These are phyloP conservation scores for Cercospora berteroae DNA, from an alignment of 2,329 filamentous ascomycete genomes.

Conservation along the genomic window DNA sequence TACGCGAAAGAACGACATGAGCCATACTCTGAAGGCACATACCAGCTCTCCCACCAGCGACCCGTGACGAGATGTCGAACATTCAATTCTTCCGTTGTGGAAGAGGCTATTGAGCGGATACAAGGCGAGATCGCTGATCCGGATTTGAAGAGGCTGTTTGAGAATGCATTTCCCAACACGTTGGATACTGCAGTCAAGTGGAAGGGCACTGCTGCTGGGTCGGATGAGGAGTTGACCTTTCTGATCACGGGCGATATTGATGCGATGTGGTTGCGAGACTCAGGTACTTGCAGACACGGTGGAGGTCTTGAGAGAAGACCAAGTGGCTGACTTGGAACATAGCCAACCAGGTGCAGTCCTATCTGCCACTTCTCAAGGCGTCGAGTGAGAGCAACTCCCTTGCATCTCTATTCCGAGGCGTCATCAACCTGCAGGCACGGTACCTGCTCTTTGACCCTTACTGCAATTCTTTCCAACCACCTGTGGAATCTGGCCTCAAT, in stretches of 20 bases:
- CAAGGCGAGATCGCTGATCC: constrained; percentile 43
- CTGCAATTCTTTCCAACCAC: constrained; percentile 55
- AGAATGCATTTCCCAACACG: constrained; percentile 72
- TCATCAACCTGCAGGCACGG: constrained; percentile 69
- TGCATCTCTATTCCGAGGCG: constrained; percentile 65
- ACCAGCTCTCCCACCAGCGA: constrained; percentile 48
- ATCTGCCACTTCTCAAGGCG: constrained; percentile 59
- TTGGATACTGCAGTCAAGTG: constrained; percentile 71
- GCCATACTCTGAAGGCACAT: constrained; percentile 46
- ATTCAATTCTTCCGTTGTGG: constrained; percentile 47
- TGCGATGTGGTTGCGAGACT: constrained; percentile 55
- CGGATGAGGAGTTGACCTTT: constrained; percentile 63
- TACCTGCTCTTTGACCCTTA: constrained; percentile 62
- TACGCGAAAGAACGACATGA: constrained; percentile 44
- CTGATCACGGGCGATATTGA: constrained; percentile 60
- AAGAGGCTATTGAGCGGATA: constrained; percentile 40
- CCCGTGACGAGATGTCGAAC: constrained; percentile 47
- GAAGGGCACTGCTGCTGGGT: constrained; percentile 54
- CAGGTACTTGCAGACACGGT: neutral
- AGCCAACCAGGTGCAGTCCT: constrained; percentile 70
- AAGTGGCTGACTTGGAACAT: neutral
- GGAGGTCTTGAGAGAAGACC: neutral
- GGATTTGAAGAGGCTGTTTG: constrained; percentile 68
- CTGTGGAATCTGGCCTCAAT: constrained; percentile 46
- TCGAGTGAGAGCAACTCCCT: constrained; percentile 58